A percentile compares a stretch with the other conserved stretches of the same genome.
These are phyloP conservation scores for Pulveroboletus sp. DNA, from an alignment of 768 basidiomycete genomes.

Conservation along the genomic window DNA sequence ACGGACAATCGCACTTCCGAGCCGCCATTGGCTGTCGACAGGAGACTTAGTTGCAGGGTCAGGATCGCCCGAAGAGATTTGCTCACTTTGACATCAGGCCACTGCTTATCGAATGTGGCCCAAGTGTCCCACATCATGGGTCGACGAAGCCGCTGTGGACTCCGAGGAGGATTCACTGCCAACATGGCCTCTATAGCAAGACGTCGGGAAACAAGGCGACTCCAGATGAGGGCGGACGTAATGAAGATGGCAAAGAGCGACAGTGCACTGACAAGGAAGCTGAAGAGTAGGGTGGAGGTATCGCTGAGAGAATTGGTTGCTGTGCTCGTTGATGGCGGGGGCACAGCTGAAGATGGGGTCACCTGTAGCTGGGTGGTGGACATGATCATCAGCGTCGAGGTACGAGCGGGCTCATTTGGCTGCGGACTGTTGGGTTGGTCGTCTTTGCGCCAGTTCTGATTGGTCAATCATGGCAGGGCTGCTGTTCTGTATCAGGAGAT, in stretches of 20 bases:
- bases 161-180: background rate
- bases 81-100: slow-evolving; percentile 21
- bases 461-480: too few relatives aligned
- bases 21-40: slow-evolving; percentile 24
- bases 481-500: too few relatives aligned
- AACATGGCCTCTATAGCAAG: slow-evolving; percentile 24
- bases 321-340: slow-evolving; percentile 6
- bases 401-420: too few relatives aligned
- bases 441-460: too few relatives aligned
- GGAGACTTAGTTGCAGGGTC: background rate
- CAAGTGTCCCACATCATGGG: slow-evolving; percentile 25
- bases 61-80: slow-evolving; percentile 14
- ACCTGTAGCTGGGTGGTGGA: slow-evolving; percentile 11
- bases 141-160: slow-evolving; percentile 4
- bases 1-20: background rate
- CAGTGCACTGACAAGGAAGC: slow-evolving; percentile 30
- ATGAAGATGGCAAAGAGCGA: slow-evolving; percentile 31
- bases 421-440: too few relatives aligned
- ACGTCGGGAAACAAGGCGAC: slow-evolving; percentile 29
- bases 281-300: slow-evolving; percentile 28
- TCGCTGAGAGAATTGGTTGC: background rate
- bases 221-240: slow-evolving; percentile 28
- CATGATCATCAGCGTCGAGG: slow-evolving; percentile 15
- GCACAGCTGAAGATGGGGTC: background rate
- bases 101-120: slow-evolving; percentile 11